A percentile compares a stretch with the other conserved stretches of the same genome.
These are phyloP conservation scores for Ustilago nuda DNA, from an alignment of 1,284 basidiomycete genomes.

Conservation along the genomic window DNA sequence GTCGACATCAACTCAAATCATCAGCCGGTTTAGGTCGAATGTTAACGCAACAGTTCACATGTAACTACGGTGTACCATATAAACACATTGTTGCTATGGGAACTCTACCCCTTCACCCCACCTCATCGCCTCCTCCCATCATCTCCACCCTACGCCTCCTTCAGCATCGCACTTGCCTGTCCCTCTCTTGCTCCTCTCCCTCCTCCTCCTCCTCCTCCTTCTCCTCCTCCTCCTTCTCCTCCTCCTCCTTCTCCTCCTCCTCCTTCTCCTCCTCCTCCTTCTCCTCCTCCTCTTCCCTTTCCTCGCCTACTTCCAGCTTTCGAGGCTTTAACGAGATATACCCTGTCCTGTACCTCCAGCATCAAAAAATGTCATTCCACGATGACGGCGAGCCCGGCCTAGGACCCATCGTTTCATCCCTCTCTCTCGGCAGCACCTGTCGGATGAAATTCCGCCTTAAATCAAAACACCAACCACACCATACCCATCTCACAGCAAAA, in stretches of 20 bases:
- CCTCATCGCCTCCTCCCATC: constrained; percentile 19
- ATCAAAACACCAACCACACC: constrained; percentile 8
- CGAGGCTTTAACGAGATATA: constrained; percentile 56
- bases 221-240: too few relatives aligned
- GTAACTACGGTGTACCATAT: constrained; percentile 55
- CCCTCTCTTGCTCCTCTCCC: neutral
- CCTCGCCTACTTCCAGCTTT: neutral
- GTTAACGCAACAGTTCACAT: constrained; percentile 56
- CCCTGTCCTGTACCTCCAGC: constrained; percentile 48
- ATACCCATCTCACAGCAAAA: neutral
- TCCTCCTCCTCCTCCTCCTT: neutral
- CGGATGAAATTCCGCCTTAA: constrained; percentile 55
- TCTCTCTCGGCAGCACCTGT: constrained; percentile 46
- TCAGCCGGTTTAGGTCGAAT: constrained; percentile 27
- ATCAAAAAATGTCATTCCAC: constrained; percentile 54
- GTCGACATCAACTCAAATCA: constrained; percentile 36
- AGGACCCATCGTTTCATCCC: constrained; percentile 48
- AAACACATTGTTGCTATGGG: constrained; percentile 52
- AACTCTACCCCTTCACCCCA: constrained; percentile 21
- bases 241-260: too few relatives aligned
- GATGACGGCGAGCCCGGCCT: constrained; percentile 59
- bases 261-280: too few relatives aligned
- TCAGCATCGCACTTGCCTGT: constrained; percentile 11
- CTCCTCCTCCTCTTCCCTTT: neutral
- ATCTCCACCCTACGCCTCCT: constrained; percentile 24